Conservation (phyloP, 805 yeast genomes). For the Candida corydali region DNA sequence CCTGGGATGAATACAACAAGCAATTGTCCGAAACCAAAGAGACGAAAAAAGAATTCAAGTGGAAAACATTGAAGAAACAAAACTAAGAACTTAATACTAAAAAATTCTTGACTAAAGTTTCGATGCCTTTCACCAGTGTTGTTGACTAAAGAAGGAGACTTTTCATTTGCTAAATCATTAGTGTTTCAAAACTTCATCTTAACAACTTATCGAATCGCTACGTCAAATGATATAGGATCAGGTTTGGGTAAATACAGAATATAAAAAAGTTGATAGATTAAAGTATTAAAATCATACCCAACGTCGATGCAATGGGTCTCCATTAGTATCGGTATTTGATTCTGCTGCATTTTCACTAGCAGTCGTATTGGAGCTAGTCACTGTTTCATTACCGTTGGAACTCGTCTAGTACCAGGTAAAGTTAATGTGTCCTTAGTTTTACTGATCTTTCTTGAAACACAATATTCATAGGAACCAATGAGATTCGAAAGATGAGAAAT, state of each 20-base stretch:
- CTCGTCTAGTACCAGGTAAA: too few relatives aligned
- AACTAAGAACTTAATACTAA: slow-evolving; percentile 13
- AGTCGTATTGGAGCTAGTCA: too few relatives aligned
- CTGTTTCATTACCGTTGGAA: too few relatives aligned
- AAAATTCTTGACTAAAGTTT: slow-evolving; percentile 20
- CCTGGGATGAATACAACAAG: slow-evolving; percentile 19
- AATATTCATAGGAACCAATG: background rate
- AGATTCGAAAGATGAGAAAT: too few relatives aligned
- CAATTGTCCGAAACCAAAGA: slow-evolving; percentile 13
- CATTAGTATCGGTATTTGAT: too few relatives aligned
- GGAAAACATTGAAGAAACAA: slow-evolving; percentile 20
- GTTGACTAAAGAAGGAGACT: slow-evolving; percentile 93
- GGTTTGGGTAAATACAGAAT: too few relatives aligned
- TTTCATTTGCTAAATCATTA: slow-evolving; percentile 71
- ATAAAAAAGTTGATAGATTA: too few relatives aligned
- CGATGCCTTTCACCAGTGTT: slow-evolving; percentile 68
- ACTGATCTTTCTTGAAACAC: background rate
- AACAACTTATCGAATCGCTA: slow-evolving; percentile 60
- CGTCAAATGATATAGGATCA: slow-evolving; percentile 80
- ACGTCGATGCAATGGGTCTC: too few relatives aligned
- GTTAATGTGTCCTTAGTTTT: too few relatives aligned
- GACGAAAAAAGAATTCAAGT: slow-evolving; percentile 15
- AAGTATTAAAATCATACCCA: too few relatives aligned
- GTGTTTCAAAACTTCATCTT: slow-evolving; percentile 43
- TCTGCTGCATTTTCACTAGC: too few relatives aligned